phyloP scores from a whole-genome alignment of 2,329 filamentous ascomycete genomes.

The Paecilomyces variotii region DNA sequence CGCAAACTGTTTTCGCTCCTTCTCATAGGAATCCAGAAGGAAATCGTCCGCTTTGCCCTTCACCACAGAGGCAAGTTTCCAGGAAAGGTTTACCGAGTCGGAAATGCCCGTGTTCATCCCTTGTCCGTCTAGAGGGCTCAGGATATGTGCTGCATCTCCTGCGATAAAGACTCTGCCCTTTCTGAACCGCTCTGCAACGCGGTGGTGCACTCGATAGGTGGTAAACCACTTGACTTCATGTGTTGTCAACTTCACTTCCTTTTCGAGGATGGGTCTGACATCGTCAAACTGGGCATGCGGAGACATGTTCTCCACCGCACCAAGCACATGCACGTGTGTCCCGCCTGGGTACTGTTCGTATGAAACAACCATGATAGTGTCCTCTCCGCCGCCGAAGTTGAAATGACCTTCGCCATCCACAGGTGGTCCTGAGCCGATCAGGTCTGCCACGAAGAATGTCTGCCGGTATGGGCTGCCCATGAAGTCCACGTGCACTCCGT shows the following conservation, averaged over 20 bases:
- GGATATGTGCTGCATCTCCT: slow-evolving; percentile 52
- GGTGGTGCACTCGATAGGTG: slow-evolving; percentile 40
- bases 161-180: slow-evolving; percentile 46
- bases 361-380: slow-evolving; percentile 29
- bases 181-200: slow-evolving; percentile 36
- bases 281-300: slow-evolving; percentile 23
- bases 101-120: slow-evolving; percentile 52
- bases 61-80: slow-evolving; percentile 31
- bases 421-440: slow-evolving; percentile 22
- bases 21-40: background rate
- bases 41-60: background rate
- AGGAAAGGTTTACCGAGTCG: slow-evolving; percentile 47
- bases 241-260: slow-evolving; percentile 15
- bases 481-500: slow-evolving; percentile 30
- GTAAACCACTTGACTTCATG: slow-evolving; percentile 33
- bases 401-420: slow-evolving; percentile 25
- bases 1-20: background rate
- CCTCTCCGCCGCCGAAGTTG: slow-evolving; percentile 24
- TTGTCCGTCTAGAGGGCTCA: slow-evolving; percentile 48
- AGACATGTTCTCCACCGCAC: slow-evolving; percentile 15
- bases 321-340: slow-evolving; percentile 16
- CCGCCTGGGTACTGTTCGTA: slow-evolving; percentile 12
- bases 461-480: slow-evolving; percentile 37
- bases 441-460: slow-evolving; percentile 40
- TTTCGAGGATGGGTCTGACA: slow-evolving; percentile 14